These are phyloP conservation scores for Rosa hybrid DNA, from an alignment of 331 rosid species.

Conservation along the genomic window DNA sequence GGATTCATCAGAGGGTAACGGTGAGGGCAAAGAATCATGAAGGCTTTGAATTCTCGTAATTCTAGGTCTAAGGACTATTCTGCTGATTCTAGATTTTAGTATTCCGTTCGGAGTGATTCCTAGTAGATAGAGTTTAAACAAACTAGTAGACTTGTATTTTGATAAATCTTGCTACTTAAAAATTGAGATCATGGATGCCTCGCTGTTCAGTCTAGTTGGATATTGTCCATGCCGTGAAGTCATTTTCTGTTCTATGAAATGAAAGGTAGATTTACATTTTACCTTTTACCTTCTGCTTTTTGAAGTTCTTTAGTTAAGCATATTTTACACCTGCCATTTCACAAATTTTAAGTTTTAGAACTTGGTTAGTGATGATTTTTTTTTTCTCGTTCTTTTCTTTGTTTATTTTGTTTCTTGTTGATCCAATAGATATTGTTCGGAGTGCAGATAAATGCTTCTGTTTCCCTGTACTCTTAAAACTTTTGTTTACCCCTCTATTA, in stretches of 20 bases:
- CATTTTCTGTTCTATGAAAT: background rate
- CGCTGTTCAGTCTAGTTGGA: background rate
- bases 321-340: background rate
- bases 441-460: background rate
- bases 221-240: background rate
- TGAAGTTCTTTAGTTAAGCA: background rate
- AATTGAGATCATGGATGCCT: constrained; percentile 5
- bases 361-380: background rate
- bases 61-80: background rate
- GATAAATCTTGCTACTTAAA: background rate
- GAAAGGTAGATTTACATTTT: background rate
- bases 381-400: background rate
- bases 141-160: background rate
- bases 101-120: background rate
- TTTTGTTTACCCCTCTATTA: no score
- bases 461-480: background rate
- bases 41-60: constrained; percentile 13
- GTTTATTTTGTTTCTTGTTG: background rate
- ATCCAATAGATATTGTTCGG: no score
- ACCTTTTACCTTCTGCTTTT: background rate
- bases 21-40: constrained; percentile 47
- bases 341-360: background rate
- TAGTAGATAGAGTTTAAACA: background rate
- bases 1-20: constrained; percentile 58
- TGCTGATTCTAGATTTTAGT: constrained; percentile 4